Evolutionary conservation across 2,329 filamentous ascomycete species (phyloP), one percentile per base, ranked within the genome.

Genomic region (Helotiales sp.): DNA sequence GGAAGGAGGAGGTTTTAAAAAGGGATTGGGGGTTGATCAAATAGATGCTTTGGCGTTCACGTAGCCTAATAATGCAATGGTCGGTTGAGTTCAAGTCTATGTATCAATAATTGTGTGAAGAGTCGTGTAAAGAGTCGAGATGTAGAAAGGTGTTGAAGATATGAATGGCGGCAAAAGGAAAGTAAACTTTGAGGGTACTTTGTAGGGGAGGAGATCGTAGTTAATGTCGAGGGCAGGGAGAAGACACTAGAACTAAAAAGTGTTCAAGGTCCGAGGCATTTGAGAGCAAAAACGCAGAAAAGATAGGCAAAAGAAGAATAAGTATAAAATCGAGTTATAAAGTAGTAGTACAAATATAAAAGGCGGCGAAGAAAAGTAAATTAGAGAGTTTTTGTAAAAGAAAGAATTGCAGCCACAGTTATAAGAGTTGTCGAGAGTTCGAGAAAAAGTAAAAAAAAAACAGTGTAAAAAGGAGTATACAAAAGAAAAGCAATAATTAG

Each of bases 401-500:
- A 15, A 30, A 32, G 26, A 50, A 58, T 57, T 24, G 61, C 34
- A n/a, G 37, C 61, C 32, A 64, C 43, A 17, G 49, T 47, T 47
- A 50, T n/a, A n/a, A n/a, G n/a, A n/a, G n/a, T n/a, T n/a, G n/a
- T n/a, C n/a, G n/a, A n/a, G n/a, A n/a, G n/a, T n/a, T n/a, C n/a
- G 59, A 61, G 59, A 64, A 50, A 64, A 64, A 26, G 61, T 58
- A 22, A 20, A 57, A 64, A 50, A 64, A n/a, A 37, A 57, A 57
- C 11, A 57, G 52, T 52, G 40, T 65, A 26, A 37, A 65, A 59
- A 65, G 60, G 63, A 60, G 57, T 62, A 58, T 61, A n/a, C 45
- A 66, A 66, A 66, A 37, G 64, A 66, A 49, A 66, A 57, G 58
- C 58, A 58, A 61, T 62, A 30, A 58, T 57, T 66, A 24, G 49